These are phyloP conservation scores for Saprolegnia diclina DNA, from an alignment of 352 stramenopile genomes.

Conservation along the genomic window DNA sequence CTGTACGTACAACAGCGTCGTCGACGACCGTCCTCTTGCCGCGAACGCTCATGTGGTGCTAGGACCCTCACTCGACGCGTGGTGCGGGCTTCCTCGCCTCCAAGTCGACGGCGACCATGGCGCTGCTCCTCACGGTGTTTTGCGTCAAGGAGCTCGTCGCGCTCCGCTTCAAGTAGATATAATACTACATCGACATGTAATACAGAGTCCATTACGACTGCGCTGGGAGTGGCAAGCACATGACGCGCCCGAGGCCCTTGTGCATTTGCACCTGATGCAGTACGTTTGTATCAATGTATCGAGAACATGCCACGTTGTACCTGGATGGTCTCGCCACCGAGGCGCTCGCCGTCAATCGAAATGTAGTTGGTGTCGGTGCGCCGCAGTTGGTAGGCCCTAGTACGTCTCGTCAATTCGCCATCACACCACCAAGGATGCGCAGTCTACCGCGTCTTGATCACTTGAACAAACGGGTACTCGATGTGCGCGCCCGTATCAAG, in stretches of 20 bases:
- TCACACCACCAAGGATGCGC: background rate
- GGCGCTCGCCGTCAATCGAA: slow-evolving; percentile 58
- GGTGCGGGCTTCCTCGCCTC: background rate
- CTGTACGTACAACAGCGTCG: background rate
- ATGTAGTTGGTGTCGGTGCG: slow-evolving; percentile 38
- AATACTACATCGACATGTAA: background rate
- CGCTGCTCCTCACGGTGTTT: background rate
- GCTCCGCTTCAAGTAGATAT: slow-evolving; percentile 2
- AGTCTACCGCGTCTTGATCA: slow-evolving; percentile 42
- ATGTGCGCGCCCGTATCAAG: slow-evolving; percentile 52
- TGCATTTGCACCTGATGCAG: slow-evolving; percentile 35
- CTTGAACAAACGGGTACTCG: slow-evolving; percentile 35
- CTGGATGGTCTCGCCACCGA: slow-evolving; percentile 41
- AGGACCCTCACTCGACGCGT: background rate
- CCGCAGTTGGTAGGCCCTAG: slow-evolving; percentile 45
- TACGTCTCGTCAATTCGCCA: background rate
- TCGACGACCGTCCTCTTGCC: background rate
- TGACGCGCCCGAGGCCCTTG: slow-evolving; percentile 39
- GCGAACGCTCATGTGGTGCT: background rate
- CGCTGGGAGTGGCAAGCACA: slow-evolving; percentile 5
- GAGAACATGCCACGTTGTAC: slow-evolving; percentile 15
- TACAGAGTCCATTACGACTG: background rate
- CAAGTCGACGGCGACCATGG: slow-evolving; percentile 7
- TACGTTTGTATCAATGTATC: background rate
- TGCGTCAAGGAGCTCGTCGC: slow-evolving; percentile 10